A percentile compares a stretch with the other conserved stretches of the same genome.
These are phyloP conservation scores for Trichoderma asperelloides DNA, from an alignment of 495 filamentous ascomycete genomes.

Conservation along the genomic window DNA sequence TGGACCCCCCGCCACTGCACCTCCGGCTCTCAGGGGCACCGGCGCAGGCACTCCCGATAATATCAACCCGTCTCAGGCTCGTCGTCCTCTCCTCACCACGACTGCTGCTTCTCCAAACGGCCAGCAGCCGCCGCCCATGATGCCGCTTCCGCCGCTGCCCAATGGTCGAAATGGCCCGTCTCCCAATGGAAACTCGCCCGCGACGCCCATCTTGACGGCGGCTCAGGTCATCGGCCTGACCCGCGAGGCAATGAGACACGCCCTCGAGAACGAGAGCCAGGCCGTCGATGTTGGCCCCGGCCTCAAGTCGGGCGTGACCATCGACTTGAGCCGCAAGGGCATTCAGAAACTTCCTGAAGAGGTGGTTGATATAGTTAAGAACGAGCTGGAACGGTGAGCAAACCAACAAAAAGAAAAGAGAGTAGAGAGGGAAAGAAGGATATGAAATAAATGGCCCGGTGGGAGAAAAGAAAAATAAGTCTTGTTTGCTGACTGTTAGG, in stretches of 20 bases:
- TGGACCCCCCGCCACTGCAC: neutral
- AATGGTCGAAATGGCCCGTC: slow-evolving; percentile 24
- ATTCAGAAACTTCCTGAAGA: slow-evolving; percentile 77
- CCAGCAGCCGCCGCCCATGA: slow-evolving; percentile 20
- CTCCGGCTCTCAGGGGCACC: neutral
- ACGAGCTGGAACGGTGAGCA: slow-evolving; percentile 79
- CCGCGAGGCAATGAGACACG: slow-evolving; percentile 55
- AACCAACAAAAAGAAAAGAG: neutral
- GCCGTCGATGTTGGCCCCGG: slow-evolving; percentile 58
- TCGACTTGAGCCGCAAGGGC: slow-evolving; percentile 77
- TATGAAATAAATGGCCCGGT: neutral
- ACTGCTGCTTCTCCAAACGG: slow-evolving; percentile 6
- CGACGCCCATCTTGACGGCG: slow-evolving; percentile 31
- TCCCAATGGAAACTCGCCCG: slow-evolving; percentile 30
- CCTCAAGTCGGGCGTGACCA: slow-evolving; percentile 70
- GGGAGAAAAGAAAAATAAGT: neutral
- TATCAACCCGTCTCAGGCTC: slow-evolving; percentile 24
- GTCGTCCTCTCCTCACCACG: slow-evolving; percentile 22
- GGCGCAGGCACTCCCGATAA: slow-evolving; percentile 27
- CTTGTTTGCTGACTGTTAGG: slow-evolving; percentile 12
- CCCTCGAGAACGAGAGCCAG: slow-evolving; percentile 59
- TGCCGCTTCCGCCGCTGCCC: slow-evolving; percentile 24
- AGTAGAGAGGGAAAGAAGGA: neutral
- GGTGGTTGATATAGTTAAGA: slow-evolving; percentile 85
- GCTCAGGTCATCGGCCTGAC: slow-evolving; percentile 48